Evolutionary conservation across 1,284 basidiomycete species (phyloP).

Genomic region (Mycena citricolor): DNA sequence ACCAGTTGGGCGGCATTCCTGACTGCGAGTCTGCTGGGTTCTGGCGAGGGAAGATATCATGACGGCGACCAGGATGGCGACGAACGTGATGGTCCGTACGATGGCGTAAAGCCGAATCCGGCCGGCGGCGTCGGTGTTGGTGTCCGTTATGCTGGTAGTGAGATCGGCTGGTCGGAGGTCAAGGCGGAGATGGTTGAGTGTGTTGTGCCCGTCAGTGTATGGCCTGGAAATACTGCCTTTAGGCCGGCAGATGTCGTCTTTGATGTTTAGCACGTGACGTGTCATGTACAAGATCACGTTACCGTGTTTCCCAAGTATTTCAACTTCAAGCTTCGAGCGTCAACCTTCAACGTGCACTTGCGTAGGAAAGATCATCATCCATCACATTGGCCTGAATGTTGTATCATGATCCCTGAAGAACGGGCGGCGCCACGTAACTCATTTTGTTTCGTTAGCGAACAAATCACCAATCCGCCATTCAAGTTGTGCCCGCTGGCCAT

Average conservation of each 20-base stretch:
- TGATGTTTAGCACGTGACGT: slow-evolving; percentile 51
- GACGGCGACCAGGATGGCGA: slow-evolving; percentile 49
- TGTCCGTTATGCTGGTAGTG: slow-evolving; percentile 56
- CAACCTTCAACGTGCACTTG: no score
- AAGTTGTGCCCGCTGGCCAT: no score
- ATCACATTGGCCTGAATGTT: no score
- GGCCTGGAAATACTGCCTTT: slow-evolving; percentile 88
- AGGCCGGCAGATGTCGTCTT: slow-evolving; percentile 77
- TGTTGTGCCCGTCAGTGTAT: slow-evolving; percentile 85
- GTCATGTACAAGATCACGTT: no score
- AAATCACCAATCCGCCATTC: no score
- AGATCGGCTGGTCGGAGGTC: slow-evolving; percentile 64
- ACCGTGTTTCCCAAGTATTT: no score
- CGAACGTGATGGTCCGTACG: slow-evolving; percentile 36
- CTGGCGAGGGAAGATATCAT: slow-evolving; percentile 50
- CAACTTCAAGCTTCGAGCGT: no score
- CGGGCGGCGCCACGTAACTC: no score
- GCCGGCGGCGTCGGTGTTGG: slow-evolving; percentile 47
- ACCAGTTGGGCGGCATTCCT: slow-evolving; percentile 57
- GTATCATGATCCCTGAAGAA: no score
- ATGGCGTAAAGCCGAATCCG: slow-evolving; percentile 45
- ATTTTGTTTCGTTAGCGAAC: no score
- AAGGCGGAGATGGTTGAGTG: slow-evolving; percentile 85
- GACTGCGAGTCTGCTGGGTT: slow-evolving; percentile 51
- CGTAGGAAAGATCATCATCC: no score